A percentile compares a stretch with the other conserved stretches of the same genome.
Evolutionary conservation across 257 asterid genomes (phyloP).

Genomic region (Handroanthus guayacan): DNA sequence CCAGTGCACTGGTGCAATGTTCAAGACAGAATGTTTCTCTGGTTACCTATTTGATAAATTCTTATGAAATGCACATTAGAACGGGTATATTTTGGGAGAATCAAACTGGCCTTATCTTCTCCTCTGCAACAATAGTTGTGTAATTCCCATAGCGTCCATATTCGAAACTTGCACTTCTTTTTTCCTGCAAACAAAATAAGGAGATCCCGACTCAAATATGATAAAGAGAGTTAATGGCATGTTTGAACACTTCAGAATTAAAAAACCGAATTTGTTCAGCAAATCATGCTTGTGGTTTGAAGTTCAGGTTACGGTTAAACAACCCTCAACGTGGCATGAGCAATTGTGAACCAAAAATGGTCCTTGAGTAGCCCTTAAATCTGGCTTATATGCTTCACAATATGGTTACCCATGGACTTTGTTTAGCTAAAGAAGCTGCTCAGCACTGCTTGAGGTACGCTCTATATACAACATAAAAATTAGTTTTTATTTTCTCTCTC

Average conservation of each 20-base stretch:
- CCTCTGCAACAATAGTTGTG: constrained; percentile 77
- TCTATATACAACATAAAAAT: neutral
- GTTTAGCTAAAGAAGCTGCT: neutral
- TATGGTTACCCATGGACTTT: neutral
- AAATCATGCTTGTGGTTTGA: constrained; percentile 9
- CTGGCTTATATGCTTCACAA: neutral
- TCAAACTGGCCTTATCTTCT: constrained; percentile 74
- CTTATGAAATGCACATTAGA: constrained; percentile 9
- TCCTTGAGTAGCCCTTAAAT: neutral
- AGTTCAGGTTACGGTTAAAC: constrained; percentile 1
- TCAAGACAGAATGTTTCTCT: constrained; percentile 10
- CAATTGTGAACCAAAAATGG: constrained; percentile 7
- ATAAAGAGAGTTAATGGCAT: neutral
- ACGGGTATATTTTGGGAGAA: neutral
- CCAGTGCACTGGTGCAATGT: constrained; percentile 75
- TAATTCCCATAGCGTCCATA: constrained; percentile 90
- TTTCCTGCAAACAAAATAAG: constrained; percentile 62
- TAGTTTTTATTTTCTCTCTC: neutral
- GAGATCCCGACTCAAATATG: neutral
- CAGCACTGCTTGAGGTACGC: neutral
- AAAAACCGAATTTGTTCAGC: neutral
- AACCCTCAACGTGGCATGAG: neutral
- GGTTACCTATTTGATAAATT: constrained; percentile 5
- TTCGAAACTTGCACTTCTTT: constrained; percentile 72
- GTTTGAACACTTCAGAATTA: neutral